Conservation (phyloP, 306 rosid species). For the Spatholobus suberectus region DNA sequence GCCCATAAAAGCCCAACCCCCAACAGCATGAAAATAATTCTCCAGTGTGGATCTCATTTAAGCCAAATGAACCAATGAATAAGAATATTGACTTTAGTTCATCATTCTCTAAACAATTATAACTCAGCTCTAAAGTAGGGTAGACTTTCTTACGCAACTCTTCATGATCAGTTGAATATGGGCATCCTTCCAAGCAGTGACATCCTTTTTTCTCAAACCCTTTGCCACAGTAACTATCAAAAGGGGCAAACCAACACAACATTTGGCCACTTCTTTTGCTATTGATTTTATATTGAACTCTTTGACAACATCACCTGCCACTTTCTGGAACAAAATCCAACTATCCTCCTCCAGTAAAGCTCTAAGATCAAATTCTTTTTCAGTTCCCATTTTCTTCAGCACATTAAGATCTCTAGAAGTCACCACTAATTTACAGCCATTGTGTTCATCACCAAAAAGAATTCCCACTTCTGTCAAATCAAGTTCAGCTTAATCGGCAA, state of each 20-base stretch:
- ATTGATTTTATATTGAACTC: not conserved
- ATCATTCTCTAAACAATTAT: not conserved
- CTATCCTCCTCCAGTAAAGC: not conserved
- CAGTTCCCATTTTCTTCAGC: not conserved
- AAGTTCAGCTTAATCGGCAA: not conserved
- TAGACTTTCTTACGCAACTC: not conserved
- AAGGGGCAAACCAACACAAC: not conserved
- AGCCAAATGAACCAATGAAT: not conserved
- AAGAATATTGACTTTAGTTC: not conserved
- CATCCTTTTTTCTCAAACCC: not conserved
- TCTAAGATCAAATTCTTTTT: not conserved
- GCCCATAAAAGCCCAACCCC: not conserved
- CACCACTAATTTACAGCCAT: no score
- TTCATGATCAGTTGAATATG: not conserved
- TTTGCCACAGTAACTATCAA: not conserved
- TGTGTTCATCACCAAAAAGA: not conserved
- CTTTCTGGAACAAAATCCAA: conserved; percentile 11
- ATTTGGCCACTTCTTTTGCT: not conserved
- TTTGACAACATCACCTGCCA: not conserved
- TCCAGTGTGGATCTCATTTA: fast-evolving
- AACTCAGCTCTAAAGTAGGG: not conserved
- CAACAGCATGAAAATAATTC: not conserved
- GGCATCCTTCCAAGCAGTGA: not conserved
- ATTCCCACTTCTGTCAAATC: conserved; percentile 5
- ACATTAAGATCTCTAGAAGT: not conserved